Evolutionary conservation across 495 filamentous ascomycete species (phyloP).

Genomic region (Talaromyces wortmannii): DNA sequence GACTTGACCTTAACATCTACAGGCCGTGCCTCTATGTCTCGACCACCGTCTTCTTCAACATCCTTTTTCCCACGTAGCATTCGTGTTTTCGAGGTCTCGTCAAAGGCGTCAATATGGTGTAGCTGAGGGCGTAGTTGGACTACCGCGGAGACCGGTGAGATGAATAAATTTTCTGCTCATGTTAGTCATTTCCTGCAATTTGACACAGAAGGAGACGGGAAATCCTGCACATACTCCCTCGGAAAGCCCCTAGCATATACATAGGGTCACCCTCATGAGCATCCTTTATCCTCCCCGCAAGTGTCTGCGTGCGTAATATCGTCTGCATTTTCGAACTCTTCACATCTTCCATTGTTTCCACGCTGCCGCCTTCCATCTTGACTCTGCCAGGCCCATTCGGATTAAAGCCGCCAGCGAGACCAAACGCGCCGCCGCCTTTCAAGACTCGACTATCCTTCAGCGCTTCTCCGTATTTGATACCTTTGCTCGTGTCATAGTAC

Average conservation of each 20-base stretch:
- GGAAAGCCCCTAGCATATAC: conserved; percentile 69
- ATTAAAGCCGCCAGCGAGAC: conserved; percentile 54
- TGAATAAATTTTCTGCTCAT: conserved; percentile 54
- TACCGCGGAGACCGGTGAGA: conserved; percentile 60
- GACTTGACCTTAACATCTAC: conserved; percentile 65
- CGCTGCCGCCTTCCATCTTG: conserved; percentile 29
- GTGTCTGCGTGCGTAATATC: conserved; percentile 36
- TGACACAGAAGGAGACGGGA: background rate
- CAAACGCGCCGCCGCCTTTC: conserved; percentile 52
- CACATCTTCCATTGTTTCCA: conserved; percentile 23
- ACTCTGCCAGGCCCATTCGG: conserved; percentile 25
- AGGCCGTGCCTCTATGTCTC: conserved; percentile 49
- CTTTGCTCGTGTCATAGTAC: conserved; percentile 57
- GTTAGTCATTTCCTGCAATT: background rate
- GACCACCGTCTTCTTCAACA: conserved; percentile 35
- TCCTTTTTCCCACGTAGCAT: conserved; percentile 28
- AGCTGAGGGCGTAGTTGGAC: conserved; percentile 71
- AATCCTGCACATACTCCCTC: conserved; percentile 40
- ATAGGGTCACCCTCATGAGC: conserved; percentile 51
- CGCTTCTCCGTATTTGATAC: conserved; percentile 58
- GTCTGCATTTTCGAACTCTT: conserved; percentile 14
- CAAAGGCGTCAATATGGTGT: conserved; percentile 64
- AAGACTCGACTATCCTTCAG: conserved; percentile 46
- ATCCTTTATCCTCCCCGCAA: conserved; percentile 61
- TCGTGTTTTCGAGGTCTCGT: conserved; percentile 38